These are phyloP conservation scores for Dalbergia cochinchinensis DNA, from an alignment of 306 rosid species.

Conservation along the genomic window DNA sequence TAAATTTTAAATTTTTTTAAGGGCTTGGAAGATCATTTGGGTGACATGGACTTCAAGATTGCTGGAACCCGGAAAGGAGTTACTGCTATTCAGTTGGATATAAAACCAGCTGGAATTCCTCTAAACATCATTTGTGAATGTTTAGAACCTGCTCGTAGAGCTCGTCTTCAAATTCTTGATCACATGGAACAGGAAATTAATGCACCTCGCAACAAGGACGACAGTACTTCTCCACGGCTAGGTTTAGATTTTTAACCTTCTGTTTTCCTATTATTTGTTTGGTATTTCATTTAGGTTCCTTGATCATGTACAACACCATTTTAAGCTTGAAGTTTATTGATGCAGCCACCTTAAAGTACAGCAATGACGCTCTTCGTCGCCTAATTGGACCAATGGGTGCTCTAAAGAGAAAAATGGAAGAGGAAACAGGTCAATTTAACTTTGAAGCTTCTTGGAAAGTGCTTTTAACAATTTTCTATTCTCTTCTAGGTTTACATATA, in stretches of 20 bases:
- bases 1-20: constrained; percentile 45
- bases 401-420: constrained; percentile 81
- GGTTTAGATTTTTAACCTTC: constrained; percentile 56
- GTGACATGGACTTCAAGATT: constrained; percentile 98
- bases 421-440: constrained; percentile 76
- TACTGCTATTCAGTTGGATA: constrained; percentile 93
- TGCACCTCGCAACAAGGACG: constrained; percentile 65
- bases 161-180: constrained; percentile 89
- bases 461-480: constrained; percentile 28
- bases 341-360: constrained; percentile 87
- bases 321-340: constrained; percentile 43
- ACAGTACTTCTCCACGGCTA: constrained; percentile 73
- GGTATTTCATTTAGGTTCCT: constrained; percentile 19
- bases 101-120: constrained; percentile 98
- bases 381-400: constrained; percentile 94
- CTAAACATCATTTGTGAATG: constrained; percentile 87
- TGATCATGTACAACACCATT: constrained; percentile 21
- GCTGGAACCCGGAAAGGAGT: constrained; percentile 89
- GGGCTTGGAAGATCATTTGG: constrained; percentile 99
- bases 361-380: constrained; percentile 81
- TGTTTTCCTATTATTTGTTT: constrained; percentile 21
- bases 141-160: constrained; percentile 89
- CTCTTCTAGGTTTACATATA: constrained; percentile 5
- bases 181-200: constrained; percentile 86
- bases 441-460: constrained; percentile 10